Evolutionary conservation across 345 rosid genomes (phyloP).

Genomic region (Brassica cretica): DNA sequence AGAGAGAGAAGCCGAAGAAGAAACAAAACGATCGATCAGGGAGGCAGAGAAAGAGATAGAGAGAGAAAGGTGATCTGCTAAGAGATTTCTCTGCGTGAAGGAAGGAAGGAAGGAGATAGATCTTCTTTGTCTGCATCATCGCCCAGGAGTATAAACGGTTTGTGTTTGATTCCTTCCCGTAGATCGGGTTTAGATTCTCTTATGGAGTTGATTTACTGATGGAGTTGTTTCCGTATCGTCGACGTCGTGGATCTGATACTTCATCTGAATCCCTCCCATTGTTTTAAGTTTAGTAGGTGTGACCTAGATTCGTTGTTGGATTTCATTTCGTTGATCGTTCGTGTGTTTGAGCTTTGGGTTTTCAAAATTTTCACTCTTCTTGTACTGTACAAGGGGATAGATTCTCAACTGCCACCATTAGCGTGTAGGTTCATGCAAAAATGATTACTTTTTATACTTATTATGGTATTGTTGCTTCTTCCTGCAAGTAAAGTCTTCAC

Average conservation of each 20-base stretch:
- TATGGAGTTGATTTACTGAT: background rate
- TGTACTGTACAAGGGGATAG: background rate
- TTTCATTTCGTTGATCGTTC: background rate
- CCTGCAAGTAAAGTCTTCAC: conserved; percentile 22
- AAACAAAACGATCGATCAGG: conserved; percentile 8
- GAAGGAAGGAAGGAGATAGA: conserved; percentile 10
- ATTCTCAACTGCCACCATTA: conserved; percentile 18
- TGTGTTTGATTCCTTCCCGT: background rate
- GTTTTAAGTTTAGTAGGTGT: conserved; percentile 15
- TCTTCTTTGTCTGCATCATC: conserved; percentile 4
- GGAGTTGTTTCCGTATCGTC: too few species aligned
- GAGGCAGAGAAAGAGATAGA: conserved; percentile 6
- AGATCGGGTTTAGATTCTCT: conserved; percentile 15
- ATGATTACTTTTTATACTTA: conserved; percentile 29
- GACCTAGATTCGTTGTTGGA: conserved; percentile 23
- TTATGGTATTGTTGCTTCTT: conserved; percentile 30
- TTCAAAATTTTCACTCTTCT: background rate
- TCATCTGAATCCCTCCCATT: background rate
- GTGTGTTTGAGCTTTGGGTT: conserved; percentile 4
- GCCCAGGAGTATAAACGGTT: conserved; percentile 21
- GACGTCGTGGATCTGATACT: conserved; percentile 20
- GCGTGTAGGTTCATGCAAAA: conserved; percentile 8
- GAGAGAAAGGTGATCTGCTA: conserved; percentile 24
- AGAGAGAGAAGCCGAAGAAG: conserved; percentile 16
- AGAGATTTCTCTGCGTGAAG: background rate